Evolutionary conservation across 2,329 filamentous ascomycete genomes (phyloP).

Genomic region (Diaporthe capsici): DNA sequence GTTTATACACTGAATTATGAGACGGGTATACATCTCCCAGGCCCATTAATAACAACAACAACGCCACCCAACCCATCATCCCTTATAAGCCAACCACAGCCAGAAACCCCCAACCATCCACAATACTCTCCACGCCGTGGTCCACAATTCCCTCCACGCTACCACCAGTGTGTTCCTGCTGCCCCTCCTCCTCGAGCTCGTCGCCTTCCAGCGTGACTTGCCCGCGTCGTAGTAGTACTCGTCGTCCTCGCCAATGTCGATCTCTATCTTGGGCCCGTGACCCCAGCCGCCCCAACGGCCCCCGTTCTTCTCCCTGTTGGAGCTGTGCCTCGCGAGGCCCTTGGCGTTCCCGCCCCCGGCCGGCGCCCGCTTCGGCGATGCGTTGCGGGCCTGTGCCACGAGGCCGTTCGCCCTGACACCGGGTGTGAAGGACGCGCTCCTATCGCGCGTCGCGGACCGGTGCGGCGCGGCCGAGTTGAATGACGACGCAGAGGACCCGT

Average conservation of each 20-base stretch:
- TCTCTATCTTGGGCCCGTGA: slow-evolving; percentile 65
- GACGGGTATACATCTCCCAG: not conserved
- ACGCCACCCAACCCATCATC: slow-evolving; percentile 55
- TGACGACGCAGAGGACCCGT: slow-evolving; percentile 53
- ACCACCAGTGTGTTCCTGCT: slow-evolving; percentile 57
- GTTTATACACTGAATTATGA: slow-evolving; percentile 25
- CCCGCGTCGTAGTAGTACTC: slow-evolving; percentile 60
- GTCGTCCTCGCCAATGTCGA: slow-evolving; percentile 62
- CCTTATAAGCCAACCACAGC: slow-evolving; percentile 75
- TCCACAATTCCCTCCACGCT: slow-evolving; percentile 72
- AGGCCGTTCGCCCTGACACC: slow-evolving; percentile 43
- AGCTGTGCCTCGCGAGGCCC: slow-evolving; percentile 58
- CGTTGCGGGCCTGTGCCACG: slow-evolving; percentile 44
- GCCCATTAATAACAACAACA: not conserved
- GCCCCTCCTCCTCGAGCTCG: slow-evolving; percentile 37
- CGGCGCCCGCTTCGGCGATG: slow-evolving; percentile 44
- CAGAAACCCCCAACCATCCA: slow-evolving; percentile 77
- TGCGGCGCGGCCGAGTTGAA: slow-evolving; percentile 48
- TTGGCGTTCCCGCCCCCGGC: slow-evolving; percentile 48
- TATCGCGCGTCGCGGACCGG: slow-evolving; percentile 45
- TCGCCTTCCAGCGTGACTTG: slow-evolving; percentile 53
- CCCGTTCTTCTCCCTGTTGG: slow-evolving; percentile 53
- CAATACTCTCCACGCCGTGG: slow-evolving; percentile 72
- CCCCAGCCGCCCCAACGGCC: slow-evolving; percentile 39
- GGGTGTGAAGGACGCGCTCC: slow-evolving; percentile 44